Conservation (phyloP, 1,284 basidiomycete species). For the Laetiporus sulphureus region DNA sequence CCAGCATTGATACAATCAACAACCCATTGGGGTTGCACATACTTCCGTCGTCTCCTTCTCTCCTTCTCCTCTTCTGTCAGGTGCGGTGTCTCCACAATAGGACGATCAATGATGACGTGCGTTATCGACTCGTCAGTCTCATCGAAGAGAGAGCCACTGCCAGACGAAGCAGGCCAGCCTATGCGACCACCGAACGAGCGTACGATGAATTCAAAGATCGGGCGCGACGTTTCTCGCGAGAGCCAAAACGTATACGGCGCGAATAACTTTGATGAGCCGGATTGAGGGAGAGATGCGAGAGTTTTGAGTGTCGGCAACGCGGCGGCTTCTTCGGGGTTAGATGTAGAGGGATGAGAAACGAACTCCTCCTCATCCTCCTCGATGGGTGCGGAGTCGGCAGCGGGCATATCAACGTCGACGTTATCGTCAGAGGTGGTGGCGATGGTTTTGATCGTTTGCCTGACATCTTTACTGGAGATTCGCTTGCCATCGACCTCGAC, state of each 20-base stretch:
- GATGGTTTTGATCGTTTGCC: slow-evolving; percentile 68
- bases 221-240: slow-evolving; percentile 88
- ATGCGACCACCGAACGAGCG: slow-evolving; percentile 88
- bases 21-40: slow-evolving; percentile 97
- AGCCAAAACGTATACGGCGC: slow-evolving; percentile 90
- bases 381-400: slow-evolving; percentile 25
- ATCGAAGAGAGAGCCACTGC: slow-evolving; percentile 75
- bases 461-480: slow-evolving; percentile 63
- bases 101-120: slow-evolving; percentile 94
- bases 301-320: slow-evolving; percentile 77
- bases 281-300: slow-evolving; percentile 51
- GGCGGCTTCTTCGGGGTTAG: slow-evolving; percentile 43
- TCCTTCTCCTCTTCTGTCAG: slow-evolving; percentile 59
- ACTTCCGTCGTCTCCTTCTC: slow-evolving; percentile 68
- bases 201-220: slow-evolving; percentile 93
- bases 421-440: slow-evolving; percentile 24
- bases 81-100: slow-evolving; percentile 42
- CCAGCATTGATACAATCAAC: slow-evolving; percentile 92
- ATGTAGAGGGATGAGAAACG: slow-evolving; percentile 56
- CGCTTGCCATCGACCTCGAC: slow-evolving; percentile 50
- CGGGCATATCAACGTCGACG: slow-evolving; percentile 34
- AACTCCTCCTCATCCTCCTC: slow-evolving; percentile 70
- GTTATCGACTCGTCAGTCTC: slow-evolving; percentile 82
- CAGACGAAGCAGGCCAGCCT: slow-evolving; percentile 85
- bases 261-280: slow-evolving; percentile 62